A percentile compares a stretch with the other conserved stretches of the same genome.
These are phyloP conservation scores for Pseudocercospora crystallina DNA, from an alignment of 2,329 filamentous ascomycete species.

Conservation along the genomic window DNA sequence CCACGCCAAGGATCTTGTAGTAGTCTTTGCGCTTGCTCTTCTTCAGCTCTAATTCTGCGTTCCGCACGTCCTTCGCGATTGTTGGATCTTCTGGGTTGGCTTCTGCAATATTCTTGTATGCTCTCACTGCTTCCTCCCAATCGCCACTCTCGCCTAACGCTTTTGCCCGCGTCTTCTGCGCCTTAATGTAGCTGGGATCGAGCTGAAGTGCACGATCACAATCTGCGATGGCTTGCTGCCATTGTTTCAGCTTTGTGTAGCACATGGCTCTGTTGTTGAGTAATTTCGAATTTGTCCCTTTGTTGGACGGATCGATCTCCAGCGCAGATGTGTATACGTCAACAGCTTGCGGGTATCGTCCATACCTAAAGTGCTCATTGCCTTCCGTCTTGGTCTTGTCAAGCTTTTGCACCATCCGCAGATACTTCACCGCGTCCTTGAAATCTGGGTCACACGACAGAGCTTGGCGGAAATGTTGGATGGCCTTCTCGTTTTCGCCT, in stretches of 20 bases:
- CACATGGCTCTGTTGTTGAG: constrained; percentile 90
- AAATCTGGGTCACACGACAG: constrained; percentile 89
- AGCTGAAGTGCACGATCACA: constrained; percentile 80
- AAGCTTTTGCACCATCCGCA: constrained; percentile 86
- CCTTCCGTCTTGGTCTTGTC: constrained; percentile 93
- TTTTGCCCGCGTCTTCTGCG: constrained; percentile 89
- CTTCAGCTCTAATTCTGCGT: constrained; percentile 92
- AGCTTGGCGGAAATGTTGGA: constrained; percentile 88
- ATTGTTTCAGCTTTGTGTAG: constrained; percentile 79
- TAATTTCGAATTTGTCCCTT: constrained; percentile 90
- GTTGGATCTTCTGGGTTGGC: constrained; percentile 76
- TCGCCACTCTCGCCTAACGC: constrained; percentile 79
- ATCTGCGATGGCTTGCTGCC: constrained; percentile 76
- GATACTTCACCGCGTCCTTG: constrained; percentile 81
- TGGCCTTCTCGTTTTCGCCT: constrained; percentile 92
- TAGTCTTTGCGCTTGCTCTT: constrained; percentile 97
- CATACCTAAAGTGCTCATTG: constrained; percentile 84
- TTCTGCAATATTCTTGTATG: constrained; percentile 85
- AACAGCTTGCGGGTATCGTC: constrained; percentile 75
- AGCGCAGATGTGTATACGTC: constrained; percentile 82
- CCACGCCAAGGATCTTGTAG: constrained; percentile 91
- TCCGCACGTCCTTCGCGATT: constrained; percentile 80
- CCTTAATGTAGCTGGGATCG: constrained; percentile 84
- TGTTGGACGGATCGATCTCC: constrained; percentile 82
- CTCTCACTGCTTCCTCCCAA: constrained; percentile 88